Conservation (phyloP, 805 yeast species). For the Metschnikowia noctiluminum region DNA sequence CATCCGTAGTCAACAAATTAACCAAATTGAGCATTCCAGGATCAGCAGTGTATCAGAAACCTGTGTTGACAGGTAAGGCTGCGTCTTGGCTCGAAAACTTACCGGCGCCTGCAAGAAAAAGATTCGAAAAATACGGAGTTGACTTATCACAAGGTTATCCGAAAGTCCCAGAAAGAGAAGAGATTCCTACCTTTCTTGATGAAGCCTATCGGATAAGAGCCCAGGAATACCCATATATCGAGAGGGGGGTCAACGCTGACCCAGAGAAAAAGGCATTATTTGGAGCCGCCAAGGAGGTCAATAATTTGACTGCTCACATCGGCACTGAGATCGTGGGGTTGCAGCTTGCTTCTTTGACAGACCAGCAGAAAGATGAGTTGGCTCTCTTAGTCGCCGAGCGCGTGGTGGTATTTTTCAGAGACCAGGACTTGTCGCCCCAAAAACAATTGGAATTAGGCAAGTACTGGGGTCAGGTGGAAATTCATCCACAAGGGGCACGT, state of each 20-base stretch:
- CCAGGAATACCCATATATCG: conserved; percentile 20
- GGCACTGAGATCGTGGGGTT: not conserved
- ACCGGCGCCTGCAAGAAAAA: conserved; percentile 19
- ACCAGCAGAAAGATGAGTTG: conserved; percentile 25
- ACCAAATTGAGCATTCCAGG: conserved; percentile 4
- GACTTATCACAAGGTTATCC: conserved; percentile 25
- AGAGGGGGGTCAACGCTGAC: conserved; percentile 24
- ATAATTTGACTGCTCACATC: not conserved
- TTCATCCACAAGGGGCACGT: conserved; percentile 11
- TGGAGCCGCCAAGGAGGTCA: conserved; percentile 24
- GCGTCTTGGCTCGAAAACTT: conserved; percentile 11
- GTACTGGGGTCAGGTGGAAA: conserved; percentile 14
- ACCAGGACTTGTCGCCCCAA: conserved; percentile 26
- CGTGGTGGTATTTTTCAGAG: conserved; percentile 25
- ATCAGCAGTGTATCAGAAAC: not conserved
- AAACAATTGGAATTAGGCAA: not conserved
- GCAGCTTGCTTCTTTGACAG: conserved; percentile 14
- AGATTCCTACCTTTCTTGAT: conserved; percentile 22
- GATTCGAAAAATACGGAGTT: conserved; percentile 21
- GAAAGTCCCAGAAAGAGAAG: conserved; percentile 16
- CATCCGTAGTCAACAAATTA: conserved; percentile 4
- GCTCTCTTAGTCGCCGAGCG: conserved; percentile 27
- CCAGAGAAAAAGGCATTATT: conserved; percentile 26
- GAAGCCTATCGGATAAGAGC: conserved; percentile 20
- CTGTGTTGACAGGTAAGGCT: conserved; percentile 1